A percentile compares a stretch with the other conserved stretches of the same genome.
Conservation (phyloP, 164 flowering plant species). For the Dillenia turbinata region DNA sequence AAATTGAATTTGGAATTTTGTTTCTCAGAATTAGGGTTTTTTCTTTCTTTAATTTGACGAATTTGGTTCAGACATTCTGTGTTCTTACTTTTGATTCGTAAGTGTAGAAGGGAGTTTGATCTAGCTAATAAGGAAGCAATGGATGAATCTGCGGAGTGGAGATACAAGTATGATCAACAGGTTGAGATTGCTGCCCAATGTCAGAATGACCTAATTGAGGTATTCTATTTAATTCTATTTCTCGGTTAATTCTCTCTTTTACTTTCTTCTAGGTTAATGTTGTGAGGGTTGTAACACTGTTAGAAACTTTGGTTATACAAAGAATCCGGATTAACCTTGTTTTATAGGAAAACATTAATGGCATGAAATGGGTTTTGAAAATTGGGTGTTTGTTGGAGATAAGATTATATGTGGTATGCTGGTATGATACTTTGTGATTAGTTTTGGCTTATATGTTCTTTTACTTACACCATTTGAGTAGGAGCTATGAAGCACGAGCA, state of each 20-base stretch:
- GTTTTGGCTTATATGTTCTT: not conserved
- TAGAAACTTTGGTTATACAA: not conserved
- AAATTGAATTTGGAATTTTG: not conserved
- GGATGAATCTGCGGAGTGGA: slow-evolving; percentile 99
- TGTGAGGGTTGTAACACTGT: not conserved
- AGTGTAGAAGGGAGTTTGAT: slow-evolving; percentile 76
- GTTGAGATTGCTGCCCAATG: slow-evolving; percentile 48
- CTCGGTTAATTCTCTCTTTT: not conserved
- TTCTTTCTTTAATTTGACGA: not conserved
- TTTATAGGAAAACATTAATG: not conserved
- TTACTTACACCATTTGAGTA: not conserved
- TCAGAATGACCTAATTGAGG: slow-evolving; percentile 44
- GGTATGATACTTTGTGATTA: not conserved
- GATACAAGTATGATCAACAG: slow-evolving; percentile 65
- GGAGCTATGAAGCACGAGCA: too few species aligned
- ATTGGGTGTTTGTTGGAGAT: not conserved
- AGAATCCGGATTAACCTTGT: not conserved
- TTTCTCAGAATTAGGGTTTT: not conserved
- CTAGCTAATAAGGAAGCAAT: slow-evolving; percentile 83
- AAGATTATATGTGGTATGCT: not conserved
- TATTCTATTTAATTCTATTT: slow-evolving; percentile 8
- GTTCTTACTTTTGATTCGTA: not conserved
- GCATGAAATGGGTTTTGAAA: not conserved
- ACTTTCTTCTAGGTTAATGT: not conserved
- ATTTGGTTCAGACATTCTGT: not conserved